Conservation (phyloP, 768 basidiomycete species). For the Boletellus sp. region DNA sequence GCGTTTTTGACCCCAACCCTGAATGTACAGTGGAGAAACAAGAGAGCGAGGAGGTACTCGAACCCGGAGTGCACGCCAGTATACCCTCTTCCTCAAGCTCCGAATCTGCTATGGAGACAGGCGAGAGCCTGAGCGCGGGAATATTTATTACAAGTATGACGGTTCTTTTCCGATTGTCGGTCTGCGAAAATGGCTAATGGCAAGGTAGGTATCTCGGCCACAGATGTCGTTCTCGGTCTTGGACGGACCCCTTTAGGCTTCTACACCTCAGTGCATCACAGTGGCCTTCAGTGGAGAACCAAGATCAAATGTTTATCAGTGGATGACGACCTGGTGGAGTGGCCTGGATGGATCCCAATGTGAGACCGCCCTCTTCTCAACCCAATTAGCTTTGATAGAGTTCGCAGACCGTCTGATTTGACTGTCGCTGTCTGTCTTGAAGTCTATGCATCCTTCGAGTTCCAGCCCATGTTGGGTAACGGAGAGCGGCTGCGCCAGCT, state of each 20-base stretch:
- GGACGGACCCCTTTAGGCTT: slow-evolving; percentile 3
- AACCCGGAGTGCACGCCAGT: not conserved
- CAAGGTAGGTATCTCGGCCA: slow-evolving; percentile 3
- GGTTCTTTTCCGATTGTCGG: not conserved
- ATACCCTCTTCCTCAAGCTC: not conserved
- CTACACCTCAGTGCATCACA: not conserved
- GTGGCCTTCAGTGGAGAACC: slow-evolving; percentile 2
- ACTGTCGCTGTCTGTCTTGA: slow-evolving; percentile 1
- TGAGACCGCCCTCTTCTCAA: not conserved
- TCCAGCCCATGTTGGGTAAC: slow-evolving; percentile 2
- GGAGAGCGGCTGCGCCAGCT: not conserved
- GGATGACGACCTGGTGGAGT: not conserved
- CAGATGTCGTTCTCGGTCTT: not conserved
- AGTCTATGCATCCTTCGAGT: slow-evolving; percentile 1
- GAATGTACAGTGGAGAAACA: not conserved
- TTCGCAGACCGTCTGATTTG: not conserved
- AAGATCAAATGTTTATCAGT: not conserved
- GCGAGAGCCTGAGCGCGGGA: not conserved
- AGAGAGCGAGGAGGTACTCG: not conserved
- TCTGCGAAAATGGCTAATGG: not conserved
- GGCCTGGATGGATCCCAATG: slow-evolving; percentile 3
- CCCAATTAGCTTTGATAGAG: not conserved
- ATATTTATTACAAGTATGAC: not conserved
- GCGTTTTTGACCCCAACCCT: not conserved
- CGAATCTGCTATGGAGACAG: not conserved